Percentiles rank a stretch among this genome's conserved stretches.
Evolutionary conservation across 257 asterid genomes (phyloP).

Genomic region (Cynanchum wilfordii): DNA sequence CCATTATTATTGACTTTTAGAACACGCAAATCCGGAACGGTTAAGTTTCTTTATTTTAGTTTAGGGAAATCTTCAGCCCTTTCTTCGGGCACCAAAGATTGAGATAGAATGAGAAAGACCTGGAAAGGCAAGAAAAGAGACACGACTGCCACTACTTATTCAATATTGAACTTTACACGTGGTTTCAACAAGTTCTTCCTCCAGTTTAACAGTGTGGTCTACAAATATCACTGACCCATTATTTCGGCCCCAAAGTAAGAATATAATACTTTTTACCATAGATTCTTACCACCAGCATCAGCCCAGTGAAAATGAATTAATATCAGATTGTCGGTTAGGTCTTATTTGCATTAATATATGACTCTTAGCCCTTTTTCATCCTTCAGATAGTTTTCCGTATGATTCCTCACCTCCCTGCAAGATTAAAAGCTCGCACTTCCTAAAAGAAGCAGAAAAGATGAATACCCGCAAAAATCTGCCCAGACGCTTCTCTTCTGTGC

Average conservation of each 20-base stretch:
- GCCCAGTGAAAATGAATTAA: background rate
- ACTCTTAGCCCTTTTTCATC: background rate
- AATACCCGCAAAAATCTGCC: background rate
- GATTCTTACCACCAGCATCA: background rate
- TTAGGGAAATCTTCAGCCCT: background rate
- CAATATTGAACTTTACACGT: slow-evolving; percentile 27
- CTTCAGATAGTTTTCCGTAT: background rate
- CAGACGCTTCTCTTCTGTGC: background rate
- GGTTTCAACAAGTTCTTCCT: slow-evolving; percentile 37
- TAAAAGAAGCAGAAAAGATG: background rate
- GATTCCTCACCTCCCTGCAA: background rate
- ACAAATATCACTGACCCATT: background rate
- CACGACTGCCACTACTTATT: slow-evolving; percentile 34
- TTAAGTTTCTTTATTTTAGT: background rate
- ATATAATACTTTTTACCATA: background rate
- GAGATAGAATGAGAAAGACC: slow-evolving; percentile 20
- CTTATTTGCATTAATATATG: background rate
- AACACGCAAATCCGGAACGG: background rate
- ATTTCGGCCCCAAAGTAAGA: background rate
- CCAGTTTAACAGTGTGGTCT: background rate
- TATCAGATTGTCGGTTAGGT: background rate
- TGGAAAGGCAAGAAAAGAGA: slow-evolving; percentile 61
- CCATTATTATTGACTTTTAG: slow-evolving; percentile 38
- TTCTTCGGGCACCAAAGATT: background rate
- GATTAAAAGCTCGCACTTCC: background rate